Evolutionary conservation across 352 stramenopile genomes (phyloP), one percentile per base, ranked within the genome.

Genomic region (Albugo candida): DNA sequence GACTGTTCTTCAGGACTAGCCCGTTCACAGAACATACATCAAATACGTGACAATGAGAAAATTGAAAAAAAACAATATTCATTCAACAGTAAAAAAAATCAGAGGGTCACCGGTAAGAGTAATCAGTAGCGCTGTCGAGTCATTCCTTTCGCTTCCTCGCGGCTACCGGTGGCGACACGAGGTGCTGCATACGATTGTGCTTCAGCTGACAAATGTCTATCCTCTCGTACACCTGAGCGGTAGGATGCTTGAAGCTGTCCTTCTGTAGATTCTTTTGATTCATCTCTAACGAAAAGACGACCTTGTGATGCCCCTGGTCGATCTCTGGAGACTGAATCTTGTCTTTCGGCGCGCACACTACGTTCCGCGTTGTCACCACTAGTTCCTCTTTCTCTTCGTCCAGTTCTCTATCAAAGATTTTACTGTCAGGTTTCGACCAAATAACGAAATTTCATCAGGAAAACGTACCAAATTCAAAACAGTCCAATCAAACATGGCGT

Each of bases 401-500:
- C 71, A 47, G 65, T 79, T 56, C 71, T 63, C 60, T 68, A 50
- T 50, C 40, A 45, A 42, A 51, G 48, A 17, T 20, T 14, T 18
- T 4, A 21, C 3, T 8, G 2, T 27, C 16, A 47, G 12, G 13
- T 47, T 16, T 16, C 13, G 19, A 24, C 40, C 13, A 13, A 13
- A 16, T 14, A 47, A 45, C 38, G 13, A 52, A 49, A 2, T 36
- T n/a, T 44, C 17, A 16, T 11, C 41, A 36, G 46, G 11, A 19
- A 31, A 36, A 59, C 63, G 34, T 61, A 73, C 64, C 61, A 85
- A 55, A 51, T 85, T 86, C 34, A 98, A 79, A 47, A 98, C 85
- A 14, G 92, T 98, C 94, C 94, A 98, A 75, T 98, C 94, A 63
- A 97, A 98, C 84, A 98, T 96, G 51, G 96, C 96, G 61, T 98